phyloP scores from a whole-genome alignment of 2,329 filamentous ascomycete species.

The Sporothrix brasiliensis region DNA sequence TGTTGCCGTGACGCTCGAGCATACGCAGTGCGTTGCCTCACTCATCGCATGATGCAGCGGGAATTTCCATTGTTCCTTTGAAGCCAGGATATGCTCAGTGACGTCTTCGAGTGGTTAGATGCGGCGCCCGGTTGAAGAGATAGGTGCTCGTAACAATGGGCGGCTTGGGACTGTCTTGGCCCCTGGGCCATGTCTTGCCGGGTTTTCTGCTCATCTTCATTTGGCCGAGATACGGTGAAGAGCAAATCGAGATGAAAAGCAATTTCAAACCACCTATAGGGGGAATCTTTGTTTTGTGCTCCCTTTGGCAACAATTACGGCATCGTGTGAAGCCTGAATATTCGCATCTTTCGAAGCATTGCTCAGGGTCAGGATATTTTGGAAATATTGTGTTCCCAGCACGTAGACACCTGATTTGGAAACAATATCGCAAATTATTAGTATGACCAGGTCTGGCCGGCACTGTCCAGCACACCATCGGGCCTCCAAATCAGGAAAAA shows the following conservation, averaged over 20 bases:
- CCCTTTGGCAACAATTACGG: not conserved
- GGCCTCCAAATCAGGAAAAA: not conserved
- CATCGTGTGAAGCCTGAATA: not conserved
- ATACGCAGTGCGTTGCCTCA: not conserved
- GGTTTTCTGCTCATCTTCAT: conserved; percentile 26
- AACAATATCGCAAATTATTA: conserved; percentile 26
- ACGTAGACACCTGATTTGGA: not conserved
- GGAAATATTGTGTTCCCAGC: not conserved
- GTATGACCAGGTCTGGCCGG: conserved; percentile 5
- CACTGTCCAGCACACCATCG: not conserved
- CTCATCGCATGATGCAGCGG: not conserved
- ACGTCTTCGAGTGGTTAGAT: not conserved
- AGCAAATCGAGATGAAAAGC: not conserved
- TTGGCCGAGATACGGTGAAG: conserved; percentile 2
- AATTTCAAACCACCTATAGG: conserved; percentile 5
- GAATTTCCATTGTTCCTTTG: not conserved
- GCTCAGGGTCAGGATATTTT: not conserved
- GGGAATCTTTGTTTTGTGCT: no score
- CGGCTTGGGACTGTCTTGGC: not conserved
- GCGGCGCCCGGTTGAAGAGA: no score
- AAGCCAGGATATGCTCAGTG: not conserved
- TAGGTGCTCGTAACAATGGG: no score
- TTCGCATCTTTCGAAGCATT: no score
- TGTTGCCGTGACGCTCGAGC: conserved; percentile 18
- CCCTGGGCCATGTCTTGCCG: conserved; percentile 1